Evolutionary conservation across 2,329 filamentous ascomycete genomes (phyloP).

Genomic region (Cladosporium sp.): DNA sequence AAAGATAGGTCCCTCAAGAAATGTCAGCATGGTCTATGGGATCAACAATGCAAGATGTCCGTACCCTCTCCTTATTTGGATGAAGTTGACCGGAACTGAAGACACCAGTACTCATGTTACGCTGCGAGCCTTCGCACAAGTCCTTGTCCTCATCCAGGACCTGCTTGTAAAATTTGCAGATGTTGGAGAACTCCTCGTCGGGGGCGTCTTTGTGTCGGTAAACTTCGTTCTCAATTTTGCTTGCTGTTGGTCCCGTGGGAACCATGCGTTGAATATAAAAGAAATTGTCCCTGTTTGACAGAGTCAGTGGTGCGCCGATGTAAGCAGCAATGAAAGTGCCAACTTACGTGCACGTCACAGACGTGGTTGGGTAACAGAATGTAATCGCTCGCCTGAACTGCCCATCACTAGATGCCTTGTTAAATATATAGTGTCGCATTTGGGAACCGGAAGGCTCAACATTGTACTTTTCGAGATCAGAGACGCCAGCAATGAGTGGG

Average conservation of each 20-base stretch:
- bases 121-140: constrained; percentile 53
- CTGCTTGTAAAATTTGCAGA: constrained; percentile 44
- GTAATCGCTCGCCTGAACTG: constrained; percentile 10
- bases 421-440: constrained; percentile 12
- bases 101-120: constrained; percentile 54
- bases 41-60: not conserved
- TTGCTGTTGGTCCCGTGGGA: constrained; percentile 42
- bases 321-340: not conserved
- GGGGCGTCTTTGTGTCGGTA: constrained; percentile 41
- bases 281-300: constrained; percentile 32
- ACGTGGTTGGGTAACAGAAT: constrained; percentile 11
- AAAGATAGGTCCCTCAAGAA: constrained; percentile 1
- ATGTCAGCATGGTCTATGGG: constrained; percentile 1
- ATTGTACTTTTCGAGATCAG: constrained; percentile 10
- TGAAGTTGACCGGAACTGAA: constrained; percentile 59
- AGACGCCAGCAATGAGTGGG: constrained; percentile 44
- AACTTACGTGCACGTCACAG: constrained; percentile 11
- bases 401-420: constrained; percentile 6
- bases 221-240: constrained; percentile 44
- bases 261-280: constrained; percentile 44
- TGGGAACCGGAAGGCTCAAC: constrained; percentile 7
- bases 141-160: constrained; percentile 60
- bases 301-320: not conserved
- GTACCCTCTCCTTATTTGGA: constrained; percentile 30
- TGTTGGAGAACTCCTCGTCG: constrained; percentile 45